Evolutionary conservation across 805 yeast genomes (phyloP).

Genomic region (Phaffomyces opuntiae): DNA sequence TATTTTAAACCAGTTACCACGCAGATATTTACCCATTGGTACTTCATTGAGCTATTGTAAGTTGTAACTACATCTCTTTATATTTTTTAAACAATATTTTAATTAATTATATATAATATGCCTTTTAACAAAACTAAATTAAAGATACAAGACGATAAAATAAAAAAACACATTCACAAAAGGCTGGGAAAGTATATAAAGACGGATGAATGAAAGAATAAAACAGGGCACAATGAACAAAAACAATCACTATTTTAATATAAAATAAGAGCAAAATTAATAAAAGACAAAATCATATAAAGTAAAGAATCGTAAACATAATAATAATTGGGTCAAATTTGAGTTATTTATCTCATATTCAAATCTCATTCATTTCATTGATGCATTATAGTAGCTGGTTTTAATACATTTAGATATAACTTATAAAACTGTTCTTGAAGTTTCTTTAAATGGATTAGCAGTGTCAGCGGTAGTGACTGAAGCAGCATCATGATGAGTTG

Average conservation of each 20-base stretch:
- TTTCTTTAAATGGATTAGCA: conserved; percentile 23
- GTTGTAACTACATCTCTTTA: background rate
- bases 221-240: background rate
- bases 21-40: no score
- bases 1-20: no score
- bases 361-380: no score
- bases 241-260: background rate
- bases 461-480: conserved; percentile 21
- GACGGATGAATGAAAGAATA: no score
- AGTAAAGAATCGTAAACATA: background rate
- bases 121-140: background rate
- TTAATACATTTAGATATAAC: background rate
- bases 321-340: background rate
- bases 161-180: background rate
- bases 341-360: no score
- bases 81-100: background rate
- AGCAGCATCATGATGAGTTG: conserved; percentile 14
- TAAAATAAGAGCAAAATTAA: no score
- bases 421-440: conserved; percentile 23
- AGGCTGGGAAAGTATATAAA: background rate
- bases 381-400: background rate
- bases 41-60: no score
- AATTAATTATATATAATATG: background rate
- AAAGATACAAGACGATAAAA: conserved; percentile 5
- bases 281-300: background rate